Evolutionary conservation across 1,284 basidiomycete species (phyloP).

Genomic region (Trichosporon sp.): DNA sequence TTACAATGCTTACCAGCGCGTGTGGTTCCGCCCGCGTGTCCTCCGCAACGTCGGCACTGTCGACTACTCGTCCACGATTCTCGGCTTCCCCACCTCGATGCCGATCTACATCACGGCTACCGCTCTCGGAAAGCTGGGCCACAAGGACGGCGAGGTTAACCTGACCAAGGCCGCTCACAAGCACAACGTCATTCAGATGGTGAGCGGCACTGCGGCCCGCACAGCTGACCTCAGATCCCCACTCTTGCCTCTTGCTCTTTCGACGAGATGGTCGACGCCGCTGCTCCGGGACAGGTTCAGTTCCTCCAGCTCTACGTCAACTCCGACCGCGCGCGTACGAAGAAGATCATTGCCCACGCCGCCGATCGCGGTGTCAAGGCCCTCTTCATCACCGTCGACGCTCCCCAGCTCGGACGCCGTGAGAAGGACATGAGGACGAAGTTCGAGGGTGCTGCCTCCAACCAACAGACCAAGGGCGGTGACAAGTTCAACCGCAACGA

Average conservation of each 20-base stretch:
- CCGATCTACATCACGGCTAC: constrained; percentile 67
- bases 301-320: constrained; percentile 86
- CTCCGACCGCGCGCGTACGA: constrained; percentile 72
- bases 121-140: constrained; percentile 71
- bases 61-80: constrained; percentile 77
- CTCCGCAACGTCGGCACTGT: constrained; percentile 72
- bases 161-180: constrained; percentile 78
- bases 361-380: constrained; percentile 75
- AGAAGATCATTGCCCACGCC: constrained; percentile 76
- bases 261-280: constrained; percentile 80
- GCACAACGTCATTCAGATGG: constrained; percentile 83
- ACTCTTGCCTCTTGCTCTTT: constrained; percentile 80
- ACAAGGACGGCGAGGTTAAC: constrained; percentile 87
- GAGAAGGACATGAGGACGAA: constrained; percentile 97
- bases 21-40: constrained; percentile 93
- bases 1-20: constrained; percentile 74
- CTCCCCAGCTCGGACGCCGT: constrained; percentile 82
- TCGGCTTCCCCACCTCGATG: constrained; percentile 68
- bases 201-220: constrained; percentile 37
- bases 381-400: constrained; percentile 87
- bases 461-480: constrained; percentile 56
- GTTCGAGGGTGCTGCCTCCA: constrained; percentile 80
- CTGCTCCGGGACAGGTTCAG: constrained; percentile 66
- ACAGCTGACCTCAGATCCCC: constrained; percentile 59
- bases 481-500: constrained; percentile 72